Base-by-base conservation (phyloP, 73 alveolate species). In the Stentor coeruleus region DNA sequence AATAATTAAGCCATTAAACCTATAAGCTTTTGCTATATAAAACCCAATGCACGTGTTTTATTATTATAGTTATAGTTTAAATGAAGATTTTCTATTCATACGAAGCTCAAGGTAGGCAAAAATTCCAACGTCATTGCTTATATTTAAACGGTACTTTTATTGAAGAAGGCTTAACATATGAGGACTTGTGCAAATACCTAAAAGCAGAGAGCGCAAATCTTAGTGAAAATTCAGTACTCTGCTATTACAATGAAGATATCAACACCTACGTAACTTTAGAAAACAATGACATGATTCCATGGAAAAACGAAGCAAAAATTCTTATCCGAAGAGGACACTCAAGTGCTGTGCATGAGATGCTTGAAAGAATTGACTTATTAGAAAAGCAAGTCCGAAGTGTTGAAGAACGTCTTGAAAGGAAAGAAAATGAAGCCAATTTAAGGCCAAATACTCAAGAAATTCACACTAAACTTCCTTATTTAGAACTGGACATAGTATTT, bases 401-500 rank as follows among this genome's bases (percentile, higher is more conserved):
- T 66, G n/a, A 66, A 40, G 15, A 66, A 2, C n/a, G 15, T 28
- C 37, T 66, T 20, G 79, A 66, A 0, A 33, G 39, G 41, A 26
- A 11, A 26, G 79, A 66, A 66, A 66, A 26, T 20, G 33, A 20
- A 66, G 42, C 39, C n/a, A 31, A 20, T 0, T 20, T 20, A 1
- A 26, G 26, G n/a, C 14, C n/a, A 14, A 31, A 26, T 26, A 66
- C 15, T 11, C n/a, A 40, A 66, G 79, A 31, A 15, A 28, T 40
- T 26, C 20, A 11, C 14, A 33, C 37, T 11, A 20, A 11, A 33
- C 20, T 40, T 11, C 40, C 79, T 26, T 66, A 33, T 1, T 26
- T 15, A 66, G 79, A 66, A 66, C n/a, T 66, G 0, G 79, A 66
- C 79, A 31, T 66, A 26, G 79, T 31, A 20, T 28, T 66, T 37